These are phyloP conservation scores for Closterium sp. DNA, from an alignment of 139 green algal genomes.

Conservation along the genomic window DNA sequence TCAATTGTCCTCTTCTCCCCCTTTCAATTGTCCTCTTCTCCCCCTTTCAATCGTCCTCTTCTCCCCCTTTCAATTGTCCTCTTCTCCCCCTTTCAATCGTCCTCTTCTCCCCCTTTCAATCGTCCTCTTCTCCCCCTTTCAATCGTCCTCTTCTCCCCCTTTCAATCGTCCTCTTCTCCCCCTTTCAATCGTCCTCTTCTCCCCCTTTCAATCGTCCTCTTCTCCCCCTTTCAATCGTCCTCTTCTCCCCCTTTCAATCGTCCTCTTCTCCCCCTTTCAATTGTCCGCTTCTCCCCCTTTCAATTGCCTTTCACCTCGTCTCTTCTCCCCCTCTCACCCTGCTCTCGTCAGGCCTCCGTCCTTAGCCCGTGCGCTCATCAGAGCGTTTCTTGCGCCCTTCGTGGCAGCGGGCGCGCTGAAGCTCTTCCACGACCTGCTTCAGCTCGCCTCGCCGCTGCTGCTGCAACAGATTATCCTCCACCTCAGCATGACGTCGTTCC, in stretches of 20 bases:
- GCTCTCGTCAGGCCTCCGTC: constrained; percentile 4
- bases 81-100: too few relatives aligned
- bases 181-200: background rate
- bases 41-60: background rate
- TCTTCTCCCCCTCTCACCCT: background rate
- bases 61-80: background rate
- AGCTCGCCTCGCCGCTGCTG: constrained; percentile 40
- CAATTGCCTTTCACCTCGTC: too few relatives aligned
- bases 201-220: background rate
- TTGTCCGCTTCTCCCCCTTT: background rate
- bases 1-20: too few relatives aligned
- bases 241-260: too few relatives aligned
- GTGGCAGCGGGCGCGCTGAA: constrained; percentile 18
- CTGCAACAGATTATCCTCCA: constrained; percentile 33
- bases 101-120: too few relatives aligned
- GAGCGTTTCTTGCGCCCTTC: background rate
- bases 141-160: background rate
- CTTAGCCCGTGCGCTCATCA: background rate
- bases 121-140: background rate
- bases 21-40: background rate
- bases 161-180: background rate
- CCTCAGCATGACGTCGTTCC: constrained; percentile 9
- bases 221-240: background rate
- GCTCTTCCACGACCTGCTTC: constrained; percentile 43
- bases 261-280: background rate